Conservation (phyloP, 768 basidiomycete genomes). For the Hortiboletus flavorubellus region DNA sequence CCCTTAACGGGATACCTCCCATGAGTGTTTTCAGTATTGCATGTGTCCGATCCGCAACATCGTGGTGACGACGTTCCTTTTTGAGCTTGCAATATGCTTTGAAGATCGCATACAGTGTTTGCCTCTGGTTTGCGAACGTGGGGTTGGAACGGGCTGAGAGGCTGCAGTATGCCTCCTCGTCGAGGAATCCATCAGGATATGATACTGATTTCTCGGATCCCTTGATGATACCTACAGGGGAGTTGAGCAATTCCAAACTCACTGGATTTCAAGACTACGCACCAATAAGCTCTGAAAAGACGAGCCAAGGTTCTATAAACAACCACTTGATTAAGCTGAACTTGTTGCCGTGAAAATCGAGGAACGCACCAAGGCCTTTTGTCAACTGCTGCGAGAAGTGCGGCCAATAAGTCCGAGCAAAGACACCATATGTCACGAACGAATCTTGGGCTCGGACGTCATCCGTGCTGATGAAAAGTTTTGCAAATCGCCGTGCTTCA, state of each 20-base stretch:
- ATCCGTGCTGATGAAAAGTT: constrained; percentile 12
- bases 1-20: constrained; percentile 29
- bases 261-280: constrained; percentile 2
- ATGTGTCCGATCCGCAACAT: constrained; percentile 65
- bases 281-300: constrained; percentile 65
- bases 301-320: too few species aligned
- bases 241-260: not conserved
- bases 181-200: constrained; percentile 38
- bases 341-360: too few species aligned
- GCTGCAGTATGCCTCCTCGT: constrained; percentile 38
- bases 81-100: constrained; percentile 48
- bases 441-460: constrained; percentile 18
- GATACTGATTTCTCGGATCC: constrained; percentile 58
- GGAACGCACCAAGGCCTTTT: too few species aligned
- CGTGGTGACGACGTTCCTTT: constrained; percentile 39
- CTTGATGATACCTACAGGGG: constrained; percentile 50
- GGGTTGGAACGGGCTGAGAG: too few species aligned
- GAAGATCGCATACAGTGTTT: constrained; percentile 50
- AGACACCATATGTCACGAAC: constrained; percentile 45
- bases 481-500: constrained; percentile 1
- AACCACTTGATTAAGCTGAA: too few species aligned
- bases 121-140: too few species aligned
- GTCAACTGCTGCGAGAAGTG: too few species aligned
- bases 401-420: constrained; percentile 29
- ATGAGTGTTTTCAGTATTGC: constrained; percentile 39